Conservation (phyloP, 2,329 filamentous ascomycete genomes). For the Fusarium fracticaudum region DNA sequence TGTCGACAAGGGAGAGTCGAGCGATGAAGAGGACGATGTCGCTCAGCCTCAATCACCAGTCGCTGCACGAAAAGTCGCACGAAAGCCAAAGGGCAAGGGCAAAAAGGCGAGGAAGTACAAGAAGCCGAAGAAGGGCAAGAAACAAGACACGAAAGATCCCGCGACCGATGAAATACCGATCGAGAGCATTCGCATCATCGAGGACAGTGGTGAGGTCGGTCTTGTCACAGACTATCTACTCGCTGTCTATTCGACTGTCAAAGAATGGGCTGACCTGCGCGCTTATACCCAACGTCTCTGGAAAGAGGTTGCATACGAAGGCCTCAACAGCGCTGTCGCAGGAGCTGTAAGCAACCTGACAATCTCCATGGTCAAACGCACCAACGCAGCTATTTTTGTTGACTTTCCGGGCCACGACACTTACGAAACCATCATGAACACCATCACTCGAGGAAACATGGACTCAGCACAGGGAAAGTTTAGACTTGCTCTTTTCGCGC, state of each 20-base stretch:
- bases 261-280: conserved; percentile 53
- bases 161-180: conserved; percentile 52
- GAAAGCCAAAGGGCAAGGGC: conserved; percentile 2
- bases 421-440: conserved; percentile 54
- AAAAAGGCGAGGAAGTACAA: conserved; percentile 17
- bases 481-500: not conserved
- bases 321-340: conserved; percentile 57
- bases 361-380: conserved; percentile 52
- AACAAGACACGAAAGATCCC: conserved; percentile 27
- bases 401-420: conserved; percentile 58
- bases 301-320: conserved; percentile 55
- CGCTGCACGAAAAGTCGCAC: not conserved
- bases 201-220: conserved; percentile 45
- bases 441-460: conserved; percentile 51
- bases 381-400: conserved; percentile 51
- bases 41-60: not conserved
- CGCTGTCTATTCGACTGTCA: conserved; percentile 51
- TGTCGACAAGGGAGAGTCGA: not conserved
- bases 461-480: conserved; percentile 38
- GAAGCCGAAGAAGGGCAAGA: conserved; percentile 31
- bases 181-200: conserved; percentile 56
- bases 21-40: conserved; percentile 9
- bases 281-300: conserved; percentile 52
- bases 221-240: conserved; percentile 55
- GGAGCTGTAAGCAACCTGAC: conserved; percentile 54